Base-by-base conservation (phyloP, 106 monocot species). In the Gastrodia elata region DNA sequence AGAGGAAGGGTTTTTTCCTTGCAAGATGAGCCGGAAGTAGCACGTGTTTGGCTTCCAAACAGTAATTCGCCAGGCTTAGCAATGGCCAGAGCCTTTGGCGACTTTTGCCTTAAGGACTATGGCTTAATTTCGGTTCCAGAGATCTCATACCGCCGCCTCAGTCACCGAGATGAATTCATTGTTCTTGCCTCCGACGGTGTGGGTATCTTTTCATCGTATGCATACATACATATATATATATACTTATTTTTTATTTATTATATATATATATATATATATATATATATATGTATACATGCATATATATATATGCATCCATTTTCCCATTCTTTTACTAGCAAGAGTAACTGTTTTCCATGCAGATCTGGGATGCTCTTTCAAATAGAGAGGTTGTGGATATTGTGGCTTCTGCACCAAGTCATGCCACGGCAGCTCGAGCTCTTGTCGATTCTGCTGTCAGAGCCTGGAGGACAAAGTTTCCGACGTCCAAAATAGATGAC, bases 1-100 rank as follows among this genome's bases (percentile, higher is more conserved):
- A 84, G 72, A 65, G 92, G 92, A 70, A 73, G 92, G 74, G 89
- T 92, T 34, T 92, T 92, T 77, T 78, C 89, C 28, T 64, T 92
- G 72, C 89, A 92, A 43, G 89, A 92, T 79, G 92, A 92, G 76
- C 92, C 92, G 20, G 87, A 89, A 48, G 87, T 92, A 68, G 77
- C 81, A 8, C 80, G 92, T 7, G 83, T 92, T n/a, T 92, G 92
- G 92, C 71, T 92, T 65, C 92, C 92, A 32, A 89, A 92, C 69
- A 77, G 76, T 69, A 86, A 92, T 65, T 86, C 89, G 9, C 92
- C 92, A 55, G 92, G 92, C 39, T 64, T 92, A 41, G 92, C 92
- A 15, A 92, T 92, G 92, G 84, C 89, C 42, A 89, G 92, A 81
- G 92, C 92, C 73, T 92, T 92, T 81, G 92, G 92, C 9, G 92